Evolutionary conservation across 768 basidiomycete species (phyloP).

Genomic region (Leccinum subgranulosum): DNA sequence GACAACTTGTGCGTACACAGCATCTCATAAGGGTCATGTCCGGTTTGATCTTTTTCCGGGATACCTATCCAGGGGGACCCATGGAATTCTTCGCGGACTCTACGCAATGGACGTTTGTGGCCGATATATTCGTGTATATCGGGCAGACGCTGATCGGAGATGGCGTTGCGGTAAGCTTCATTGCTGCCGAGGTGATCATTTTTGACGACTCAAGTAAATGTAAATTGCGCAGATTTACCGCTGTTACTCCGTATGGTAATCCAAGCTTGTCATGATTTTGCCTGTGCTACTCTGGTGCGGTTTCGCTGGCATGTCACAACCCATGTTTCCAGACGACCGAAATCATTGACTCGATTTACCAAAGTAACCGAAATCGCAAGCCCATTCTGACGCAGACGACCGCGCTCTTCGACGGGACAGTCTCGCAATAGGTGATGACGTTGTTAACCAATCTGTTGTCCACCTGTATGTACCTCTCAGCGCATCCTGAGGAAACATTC

Average conservation of each 20-base stretch:
- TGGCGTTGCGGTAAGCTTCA: not conserved
- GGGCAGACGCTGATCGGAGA: not conserved
- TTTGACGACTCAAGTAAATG: not conserved
- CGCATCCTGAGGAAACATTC: not conserved
- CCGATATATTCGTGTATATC: not conserved
- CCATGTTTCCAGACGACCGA: not conserved
- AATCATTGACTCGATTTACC: not conserved
- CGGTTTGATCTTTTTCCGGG: not conserved
- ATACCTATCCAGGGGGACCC: not conserved
- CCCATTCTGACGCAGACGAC: slow-evolving; percentile 2
- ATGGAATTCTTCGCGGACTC: not conserved
- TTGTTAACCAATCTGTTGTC: not conserved
- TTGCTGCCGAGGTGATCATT: not conserved
- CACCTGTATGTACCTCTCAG: not conserved
- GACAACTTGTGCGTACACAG: not conserved
- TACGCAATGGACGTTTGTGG: not conserved
- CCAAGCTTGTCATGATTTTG: not conserved
- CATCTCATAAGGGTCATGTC: not conserved
- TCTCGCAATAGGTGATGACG: not conserved
- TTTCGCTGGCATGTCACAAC: not conserved
- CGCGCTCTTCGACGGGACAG: not conserved
- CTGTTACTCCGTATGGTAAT: not conserved
- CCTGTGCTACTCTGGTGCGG: not conserved
- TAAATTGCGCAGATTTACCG: not conserved
- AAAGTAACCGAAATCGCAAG: slow-evolving; percentile 14